Evolutionary conservation across 108 stramenopile genomes (phyloP).

Genomic region (Cyclotella cryptica): DNA sequence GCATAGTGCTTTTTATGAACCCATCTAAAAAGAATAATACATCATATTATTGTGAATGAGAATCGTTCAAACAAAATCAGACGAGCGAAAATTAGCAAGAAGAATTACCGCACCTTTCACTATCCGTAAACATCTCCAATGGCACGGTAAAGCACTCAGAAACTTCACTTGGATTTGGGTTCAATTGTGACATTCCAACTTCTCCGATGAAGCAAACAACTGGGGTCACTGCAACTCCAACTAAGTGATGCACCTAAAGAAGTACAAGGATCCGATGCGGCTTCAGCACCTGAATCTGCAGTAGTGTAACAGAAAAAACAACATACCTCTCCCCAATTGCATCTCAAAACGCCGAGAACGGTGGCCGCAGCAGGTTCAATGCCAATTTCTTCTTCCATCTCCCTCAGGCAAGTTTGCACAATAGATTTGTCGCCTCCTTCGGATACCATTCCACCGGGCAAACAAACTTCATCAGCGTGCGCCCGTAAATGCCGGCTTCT

Average conservation of each 20-base stretch:
- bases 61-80: background rate
- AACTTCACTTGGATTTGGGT: slow-evolving; percentile 88
- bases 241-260: slow-evolving; percentile 70
- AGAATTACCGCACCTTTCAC: slow-evolving; percentile 32
- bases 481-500: slow-evolving; percentile 73
- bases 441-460: slow-evolving; percentile 94
- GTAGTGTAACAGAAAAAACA: background rate
- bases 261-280: background rate
- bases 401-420: slow-evolving; percentile 89
- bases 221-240: slow-evolving; percentile 94
- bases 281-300: background rate
- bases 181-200: slow-evolving; percentile 61
- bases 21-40: slow-evolving; percentile 59
- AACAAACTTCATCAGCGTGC: slow-evolving; percentile 86
- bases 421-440: slow-evolving; percentile 85
- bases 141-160: slow-evolving; percentile 91
- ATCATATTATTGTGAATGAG: background rate
- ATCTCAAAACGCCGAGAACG: slow-evolving; percentile 88
- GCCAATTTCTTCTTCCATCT: slow-evolving; percentile 97
- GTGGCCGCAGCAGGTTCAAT: slow-evolving; percentile 51
- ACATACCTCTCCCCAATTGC: slow-evolving; percentile 88
- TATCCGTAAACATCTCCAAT: slow-evolving; percentile 68
- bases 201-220: slow-evolving; percentile 91
- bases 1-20: slow-evolving; percentile 80
- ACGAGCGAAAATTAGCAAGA: background rate